Conservation (phyloP, 768 basidiomycete species). For the Mycena maculata region DNA sequence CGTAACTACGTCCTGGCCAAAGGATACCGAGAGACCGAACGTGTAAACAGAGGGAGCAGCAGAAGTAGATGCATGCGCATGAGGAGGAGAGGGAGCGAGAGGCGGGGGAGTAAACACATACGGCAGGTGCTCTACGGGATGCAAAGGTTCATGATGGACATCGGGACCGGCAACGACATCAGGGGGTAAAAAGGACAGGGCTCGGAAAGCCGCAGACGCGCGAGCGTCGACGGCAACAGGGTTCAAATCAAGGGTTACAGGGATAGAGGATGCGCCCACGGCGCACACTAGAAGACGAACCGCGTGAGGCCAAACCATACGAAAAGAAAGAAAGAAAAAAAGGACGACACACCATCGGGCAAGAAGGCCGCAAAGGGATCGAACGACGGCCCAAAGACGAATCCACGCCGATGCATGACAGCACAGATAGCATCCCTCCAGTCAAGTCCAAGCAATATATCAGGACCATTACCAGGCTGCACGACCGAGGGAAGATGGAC, state of each 20-base stretch:
- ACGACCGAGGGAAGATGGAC: too few species aligned
- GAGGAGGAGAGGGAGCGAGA: neutral
- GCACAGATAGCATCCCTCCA: neutral
- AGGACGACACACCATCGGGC: neutral
- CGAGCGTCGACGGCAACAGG: neutral
- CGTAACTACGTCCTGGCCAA: neutral
- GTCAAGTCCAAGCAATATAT: neutral
- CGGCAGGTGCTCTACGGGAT: neutral
- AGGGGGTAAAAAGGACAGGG: neutral
- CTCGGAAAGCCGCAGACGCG: neutral
- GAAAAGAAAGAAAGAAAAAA: neutral
- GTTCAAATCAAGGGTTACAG: neutral
- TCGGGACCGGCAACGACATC: too few species aligned
- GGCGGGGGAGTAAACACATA: neutral
- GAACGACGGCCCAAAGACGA: neutral
- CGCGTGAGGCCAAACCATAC: neutral
- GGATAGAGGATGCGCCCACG: neutral
- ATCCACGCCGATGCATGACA: neutral
- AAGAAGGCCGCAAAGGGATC: neutral
- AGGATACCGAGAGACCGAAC: neutral
- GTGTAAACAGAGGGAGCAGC: too few species aligned
- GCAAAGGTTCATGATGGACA: neutral
- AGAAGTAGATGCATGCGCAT: too few species aligned
- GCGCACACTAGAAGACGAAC: neutral
- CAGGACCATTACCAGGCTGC: neutral